Percentiles rank a stretch among this genome's conserved stretches.
phyloP scores from a whole-genome alignment of 73 alveolate genomes.

The Uronychia binucleata region DNA sequence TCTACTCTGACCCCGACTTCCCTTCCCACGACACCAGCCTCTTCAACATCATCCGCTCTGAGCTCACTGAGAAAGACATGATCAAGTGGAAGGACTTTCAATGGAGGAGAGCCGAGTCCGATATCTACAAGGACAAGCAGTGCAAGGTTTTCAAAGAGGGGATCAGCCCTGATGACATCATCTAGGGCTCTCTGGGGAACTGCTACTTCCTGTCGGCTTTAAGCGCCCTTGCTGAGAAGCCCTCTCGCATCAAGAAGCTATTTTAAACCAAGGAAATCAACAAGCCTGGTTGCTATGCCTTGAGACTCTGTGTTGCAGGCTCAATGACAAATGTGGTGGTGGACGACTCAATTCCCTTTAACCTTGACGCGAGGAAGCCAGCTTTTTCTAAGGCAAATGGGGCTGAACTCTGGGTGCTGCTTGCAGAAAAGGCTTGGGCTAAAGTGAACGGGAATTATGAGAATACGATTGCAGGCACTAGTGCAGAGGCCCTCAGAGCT shows the following conservation, averaged over 20 bases:
- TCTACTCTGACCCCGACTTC: too few relatives aligned
- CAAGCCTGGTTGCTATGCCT: constrained; percentile 80
- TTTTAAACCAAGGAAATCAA: constrained; percentile 71
- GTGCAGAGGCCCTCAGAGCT: constrained; percentile 91
- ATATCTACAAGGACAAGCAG: constrained; percentile 37
- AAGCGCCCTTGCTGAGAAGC: constrained; percentile 70
- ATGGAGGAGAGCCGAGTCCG: constrained; percentile 69
- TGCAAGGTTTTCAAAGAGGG: constrained; percentile 60
- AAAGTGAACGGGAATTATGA: constrained; percentile 85
- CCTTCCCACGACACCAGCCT: too few relatives aligned
- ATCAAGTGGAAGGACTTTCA: constrained; percentile 36
- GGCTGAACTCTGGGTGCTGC: constrained; percentile 80
- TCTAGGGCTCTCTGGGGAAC: constrained; percentile 74
- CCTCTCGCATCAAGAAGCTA: constrained; percentile 45
- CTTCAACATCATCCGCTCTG: not conserved
- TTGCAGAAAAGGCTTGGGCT: constrained; percentile 91
- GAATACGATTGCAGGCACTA: constrained; percentile 90
- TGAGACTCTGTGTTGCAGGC: constrained; percentile 70
- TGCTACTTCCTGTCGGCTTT: constrained; percentile 80
- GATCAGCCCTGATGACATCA: constrained; percentile 70
- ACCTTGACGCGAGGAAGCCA: constrained; percentile 1
- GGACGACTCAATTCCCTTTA: constrained; percentile 78
- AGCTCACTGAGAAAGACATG: constrained; percentile 13
- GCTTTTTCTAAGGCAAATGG: constrained; percentile 68
- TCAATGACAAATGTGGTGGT: constrained; percentile 75